These are phyloP conservation scores for Inga laurina DNA, from an alignment of 306 rosid species.

Conservation along the genomic window DNA sequence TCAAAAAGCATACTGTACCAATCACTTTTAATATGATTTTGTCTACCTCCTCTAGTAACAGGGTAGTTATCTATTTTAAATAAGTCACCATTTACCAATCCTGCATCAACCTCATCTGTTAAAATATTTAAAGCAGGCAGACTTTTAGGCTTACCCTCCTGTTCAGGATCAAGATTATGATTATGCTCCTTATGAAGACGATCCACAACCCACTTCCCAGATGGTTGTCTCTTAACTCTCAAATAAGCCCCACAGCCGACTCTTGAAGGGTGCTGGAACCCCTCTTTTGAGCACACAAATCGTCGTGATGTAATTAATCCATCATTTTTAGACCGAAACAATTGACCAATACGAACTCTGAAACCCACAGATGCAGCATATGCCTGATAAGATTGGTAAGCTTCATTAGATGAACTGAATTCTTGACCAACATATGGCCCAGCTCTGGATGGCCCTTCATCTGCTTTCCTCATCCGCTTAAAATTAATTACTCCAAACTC, in stretches of 20 bases:
- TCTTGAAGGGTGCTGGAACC: conserved; percentile 96
- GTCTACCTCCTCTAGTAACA: conserved; percentile 60
- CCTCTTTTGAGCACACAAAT: conserved; percentile 95
- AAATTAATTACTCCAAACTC: conserved; percentile 61
- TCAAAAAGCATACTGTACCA: conserved; percentile 79
- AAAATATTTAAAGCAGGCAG: conserved; percentile 57
- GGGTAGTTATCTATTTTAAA: conserved; percentile 58
- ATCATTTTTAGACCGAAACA: conserved; percentile 88
- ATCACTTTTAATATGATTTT: conserved; percentile 76
- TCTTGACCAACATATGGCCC: conserved; percentile 78
- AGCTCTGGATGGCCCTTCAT: conserved; percentile 47
- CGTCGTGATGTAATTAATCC: conserved; percentile 83
- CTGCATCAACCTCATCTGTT: conserved; percentile 63
- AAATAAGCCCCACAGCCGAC: conserved; percentile 90
- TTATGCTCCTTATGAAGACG: conserved; percentile 85
- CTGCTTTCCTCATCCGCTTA: conserved; percentile 62
- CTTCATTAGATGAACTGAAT: conserved; percentile 84
- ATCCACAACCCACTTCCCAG: conserved; percentile 88
- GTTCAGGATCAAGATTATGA: conserved; percentile 64
- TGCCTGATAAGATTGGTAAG: conserved; percentile 77
- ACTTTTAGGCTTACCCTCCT: conserved; percentile 45
- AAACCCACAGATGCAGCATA: conserved; percentile 79
- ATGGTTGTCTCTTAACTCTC: conserved; percentile 86
- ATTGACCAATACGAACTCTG: conserved; percentile 84
- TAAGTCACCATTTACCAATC: conserved; percentile 59